phyloP scores from a whole-genome alignment of 805 yeast species.

The Candida nitratophila region DNA sequence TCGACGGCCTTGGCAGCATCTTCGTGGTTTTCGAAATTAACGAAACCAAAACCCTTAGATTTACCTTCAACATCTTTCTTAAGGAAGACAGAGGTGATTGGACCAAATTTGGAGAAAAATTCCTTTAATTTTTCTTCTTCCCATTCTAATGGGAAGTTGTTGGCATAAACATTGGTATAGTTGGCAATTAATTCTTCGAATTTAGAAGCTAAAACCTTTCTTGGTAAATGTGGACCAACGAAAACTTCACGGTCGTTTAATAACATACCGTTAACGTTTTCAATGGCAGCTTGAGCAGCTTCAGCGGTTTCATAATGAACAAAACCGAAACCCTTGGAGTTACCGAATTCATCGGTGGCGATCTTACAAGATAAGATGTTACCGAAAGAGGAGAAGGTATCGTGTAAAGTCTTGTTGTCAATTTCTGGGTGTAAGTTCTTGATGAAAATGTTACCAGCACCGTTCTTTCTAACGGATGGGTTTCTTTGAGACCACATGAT shows the following conservation, averaged over 20 bases:
- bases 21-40: constrained; percentile 83
- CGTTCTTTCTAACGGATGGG: constrained; percentile 89
- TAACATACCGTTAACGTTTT: constrained; percentile 96
- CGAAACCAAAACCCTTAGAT: constrained; percentile 93
- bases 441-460: constrained; percentile 95
- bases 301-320: constrained; percentile 93
- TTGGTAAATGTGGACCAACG: constrained; percentile 91
- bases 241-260: constrained; percentile 92
- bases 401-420: constrained; percentile 98
- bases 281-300: constrained; percentile 91
- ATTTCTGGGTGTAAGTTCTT: constrained; percentile 97
- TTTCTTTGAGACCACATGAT: constrained; percentile 99
- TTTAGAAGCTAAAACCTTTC: constrained; percentile 90
- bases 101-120: constrained; percentile 68
- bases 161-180: constrained; percentile 93
- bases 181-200: constrained; percentile 83
- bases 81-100: constrained; percentile 74
- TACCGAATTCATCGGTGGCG: constrained; percentile 88
- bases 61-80: constrained; percentile 81
- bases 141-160: constrained; percentile 74
- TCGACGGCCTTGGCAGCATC: constrained; percentile 89
- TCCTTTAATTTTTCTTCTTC: constrained; percentile 64
- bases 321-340: constrained; percentile 93
- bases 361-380: constrained; percentile 94
- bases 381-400: constrained; percentile 96